Evolutionary conservation across 2,329 filamentous ascomycete genomes (phyloP).

Genomic region (Colletotrichum orchidophilum): DNA sequence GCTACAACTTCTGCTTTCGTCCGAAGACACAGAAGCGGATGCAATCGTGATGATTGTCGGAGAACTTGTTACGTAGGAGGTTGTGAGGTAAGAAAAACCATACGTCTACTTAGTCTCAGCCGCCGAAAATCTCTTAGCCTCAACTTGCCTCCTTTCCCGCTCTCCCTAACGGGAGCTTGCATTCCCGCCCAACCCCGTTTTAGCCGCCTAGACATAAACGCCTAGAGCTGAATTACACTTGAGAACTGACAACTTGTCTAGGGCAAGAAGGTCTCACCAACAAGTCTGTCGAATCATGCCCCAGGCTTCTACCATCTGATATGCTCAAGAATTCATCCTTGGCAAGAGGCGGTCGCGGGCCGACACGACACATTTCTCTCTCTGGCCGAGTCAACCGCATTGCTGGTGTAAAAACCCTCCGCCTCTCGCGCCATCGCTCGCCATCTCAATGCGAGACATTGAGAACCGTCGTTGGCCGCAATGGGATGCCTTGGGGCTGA

Average conservation of each 20-base stretch:
- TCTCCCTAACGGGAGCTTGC: constrained; percentile 5
- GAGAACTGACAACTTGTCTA: background rate
- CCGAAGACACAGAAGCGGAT: background rate
- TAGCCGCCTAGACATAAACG: background rate
- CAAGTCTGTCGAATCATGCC: background rate
- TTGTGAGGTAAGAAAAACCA: background rate
- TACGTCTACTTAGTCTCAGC: constrained; percentile 21
- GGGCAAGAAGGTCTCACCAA: background rate
- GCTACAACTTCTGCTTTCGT: constrained; percentile 4
- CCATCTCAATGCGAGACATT: constrained; percentile 16
- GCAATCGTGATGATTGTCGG: background rate
- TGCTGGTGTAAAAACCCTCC: background rate
- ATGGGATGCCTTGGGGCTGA: constrained; percentile 7
- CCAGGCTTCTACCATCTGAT: background rate
- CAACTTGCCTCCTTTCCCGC: constrained; percentile 20
- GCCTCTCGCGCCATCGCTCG: constrained; percentile 11
- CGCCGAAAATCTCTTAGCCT: background rate
- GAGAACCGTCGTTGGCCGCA: background rate
- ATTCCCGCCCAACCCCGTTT: background rate
- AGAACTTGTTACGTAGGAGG: background rate
- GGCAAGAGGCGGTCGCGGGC: constrained; percentile 1
- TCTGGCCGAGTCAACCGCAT: background rate
- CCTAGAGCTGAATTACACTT: background rate
- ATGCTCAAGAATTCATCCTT: constrained; percentile 11
- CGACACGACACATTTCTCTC: background rate